phyloP scores from a whole-genome alignment of 345 rosid genomes.

The Nasturtium officinale region DNA sequence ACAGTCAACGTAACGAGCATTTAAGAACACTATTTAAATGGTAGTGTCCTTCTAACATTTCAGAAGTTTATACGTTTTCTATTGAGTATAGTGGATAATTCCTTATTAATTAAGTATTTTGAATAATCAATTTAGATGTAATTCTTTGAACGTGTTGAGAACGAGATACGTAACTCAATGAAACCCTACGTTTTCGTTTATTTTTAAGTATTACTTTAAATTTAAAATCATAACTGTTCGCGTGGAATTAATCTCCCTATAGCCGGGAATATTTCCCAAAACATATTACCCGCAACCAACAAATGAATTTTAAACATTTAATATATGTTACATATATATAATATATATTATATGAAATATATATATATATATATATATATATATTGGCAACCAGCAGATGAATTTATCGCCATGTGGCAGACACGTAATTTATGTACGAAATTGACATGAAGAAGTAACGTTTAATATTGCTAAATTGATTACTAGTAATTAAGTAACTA shows the following conservation, averaged over 20 bases:
- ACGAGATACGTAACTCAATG: constrained; percentile 16
- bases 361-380: no score
- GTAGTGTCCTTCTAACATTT: constrained; percentile 9
- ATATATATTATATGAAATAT: no score
- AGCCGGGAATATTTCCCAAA: background rate
- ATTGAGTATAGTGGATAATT: constrained; percentile 33
- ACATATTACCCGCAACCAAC: background rate
- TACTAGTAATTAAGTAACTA: no score
- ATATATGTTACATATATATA: no score
- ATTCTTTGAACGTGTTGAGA: constrained; percentile 22
- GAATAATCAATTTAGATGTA: constrained; percentile 22
- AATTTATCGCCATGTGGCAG: background rate
- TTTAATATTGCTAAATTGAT: background rate
- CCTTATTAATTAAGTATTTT: constrained; percentile 3
- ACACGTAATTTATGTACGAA: background rate
- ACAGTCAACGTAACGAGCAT: constrained; percentile 18
- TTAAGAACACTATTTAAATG: constrained; percentile 10
- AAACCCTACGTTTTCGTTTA: constrained; percentile 15
- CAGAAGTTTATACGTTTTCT: constrained; percentile 37
- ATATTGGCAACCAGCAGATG: background rate
- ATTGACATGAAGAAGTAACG: background rate
- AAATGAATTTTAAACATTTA: no score
- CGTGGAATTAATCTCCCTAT: constrained; percentile 5
- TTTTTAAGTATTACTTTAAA: background rate
- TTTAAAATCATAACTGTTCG: background rate